Evolutionary conservation across 345 rosid species (phyloP), one percentile per base, ranked within the genome.

Genomic region (Salix koriyanagi): DNA sequence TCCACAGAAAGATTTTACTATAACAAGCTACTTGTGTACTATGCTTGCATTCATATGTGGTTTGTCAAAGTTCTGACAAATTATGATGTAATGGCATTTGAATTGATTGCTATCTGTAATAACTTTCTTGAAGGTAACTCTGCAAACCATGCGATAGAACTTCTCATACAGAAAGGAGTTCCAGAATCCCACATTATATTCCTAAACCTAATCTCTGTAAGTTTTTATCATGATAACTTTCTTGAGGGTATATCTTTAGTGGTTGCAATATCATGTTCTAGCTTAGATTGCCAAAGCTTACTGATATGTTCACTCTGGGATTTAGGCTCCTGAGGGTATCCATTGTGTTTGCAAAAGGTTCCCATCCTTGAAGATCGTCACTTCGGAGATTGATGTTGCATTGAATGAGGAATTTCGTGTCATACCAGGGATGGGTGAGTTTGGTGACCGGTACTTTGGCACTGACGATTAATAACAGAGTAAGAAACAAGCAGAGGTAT

Each of bases 371-470:
- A 94, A 96, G 83, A 92, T 96, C 14, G 97, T 96, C 46, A 96
- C 99, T 26, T 96, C 98, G 3, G 99, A 96, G 85, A 96, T 96
- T 65, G 98, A 96, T 68, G 92, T 74, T 80, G 83, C 93, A 13
- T 79, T 94, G 74, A 94, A 96, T 65, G 90, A 92, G 76, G 99
- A 94, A 75, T 96, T 83, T 80, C 92, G 97, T 11, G 98, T 96
- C 41, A 88, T 96, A 82, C 99, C 99, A 13, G 99, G 99, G 26
- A 76, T 96, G 95, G 99, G 97, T 30, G 98, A 96, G 89, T 96
- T 91, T 72, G 99, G 99, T 1, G 97, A 96, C 83, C 94, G 97
- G 13, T 96, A 96, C 89, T 96, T 96, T 64, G 98, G 98, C 8
- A 96, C 99, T 9, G 98, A 94, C 76, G 98, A 96, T 81, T 95